Evolutionary conservation across 345 rosid species (phyloP), one percentile per base, ranked within the genome.

Genomic region (Xanthoceras sorbifolium): DNA sequence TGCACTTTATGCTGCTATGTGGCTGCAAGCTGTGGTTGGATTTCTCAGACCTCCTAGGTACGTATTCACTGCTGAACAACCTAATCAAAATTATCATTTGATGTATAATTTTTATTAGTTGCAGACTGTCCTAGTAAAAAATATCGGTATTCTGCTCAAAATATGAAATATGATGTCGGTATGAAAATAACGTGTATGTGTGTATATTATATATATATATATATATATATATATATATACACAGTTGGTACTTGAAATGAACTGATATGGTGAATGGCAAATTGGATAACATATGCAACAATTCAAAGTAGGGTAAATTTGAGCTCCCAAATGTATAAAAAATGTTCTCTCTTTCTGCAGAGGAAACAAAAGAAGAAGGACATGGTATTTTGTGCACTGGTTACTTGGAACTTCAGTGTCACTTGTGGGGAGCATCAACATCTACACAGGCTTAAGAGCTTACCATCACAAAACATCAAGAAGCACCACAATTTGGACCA

Each of bases 301-400:
- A 20, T 15, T 46, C 36, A 68, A 48, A 52, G 17, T 4, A 6
- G 2, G 38, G 62, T 23, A 22, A 38, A n/a, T 10, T 12, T 46
- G 1, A 46, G 52, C 52, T 2, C 4, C 52, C 17, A 14, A 23
- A 36, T 15, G 3, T 25, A 6, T 26, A 8, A 18, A 2, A n/a
- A 25, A 69, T 34, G 26, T 23, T 22, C 66, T 69, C 57, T 26
- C 38, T 67, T 28, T 20, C 23, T 76, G 84, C 78, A 94, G 98
- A 81, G 98, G 94, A 77, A 86, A 83, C 44, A 91, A 76, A 74
- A 86, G 87, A 79, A 93, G 97, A 69, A 80, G 86, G 3, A 79
- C 76, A 74, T 95, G 99, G 99, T 93, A 87, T 79, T 74, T 87
- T 54, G 63, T 84, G 66, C 99, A 95, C 74, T 95, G 99, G 99